Evolutionary conservation across 371 early-diverging fungal species (phyloP).

Genomic region (Mortierella sp.): DNA sequence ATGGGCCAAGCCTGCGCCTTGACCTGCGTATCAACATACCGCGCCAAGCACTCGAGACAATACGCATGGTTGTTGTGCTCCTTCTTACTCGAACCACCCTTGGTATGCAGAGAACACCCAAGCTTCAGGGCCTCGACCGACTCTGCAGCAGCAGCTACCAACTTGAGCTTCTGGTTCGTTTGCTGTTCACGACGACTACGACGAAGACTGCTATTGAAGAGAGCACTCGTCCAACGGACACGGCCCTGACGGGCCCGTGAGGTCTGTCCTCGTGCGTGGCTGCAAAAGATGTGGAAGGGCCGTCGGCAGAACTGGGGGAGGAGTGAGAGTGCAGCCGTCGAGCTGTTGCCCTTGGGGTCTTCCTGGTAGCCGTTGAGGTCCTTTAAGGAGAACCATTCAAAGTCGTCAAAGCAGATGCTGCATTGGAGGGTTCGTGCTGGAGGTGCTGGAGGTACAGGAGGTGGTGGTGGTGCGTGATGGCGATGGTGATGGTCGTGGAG

Average conservation of each 20-base stretch:
- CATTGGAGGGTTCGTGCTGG: not conserved
- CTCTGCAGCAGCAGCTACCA: not conserved
- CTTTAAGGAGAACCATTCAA: constrained; percentile 19
- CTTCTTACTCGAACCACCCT: no score
- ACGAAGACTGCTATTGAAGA: not conserved
- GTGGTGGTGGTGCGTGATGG: not conserved
- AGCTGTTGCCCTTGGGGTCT: not conserved
- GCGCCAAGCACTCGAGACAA: constrained; percentile 21
- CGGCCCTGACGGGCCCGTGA: not conserved
- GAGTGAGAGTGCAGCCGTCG: not conserved
- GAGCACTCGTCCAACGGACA: not conserved
- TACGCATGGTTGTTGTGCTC: constrained; percentile 15
- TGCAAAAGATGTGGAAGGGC: not conserved
- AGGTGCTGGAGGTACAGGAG: not conserved
- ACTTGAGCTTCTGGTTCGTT: not conserved
- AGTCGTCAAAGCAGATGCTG: constrained; percentile 25
- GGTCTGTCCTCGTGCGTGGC: not conserved
- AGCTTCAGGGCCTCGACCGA: constrained; percentile 8
- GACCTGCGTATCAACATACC: constrained; percentile 15
- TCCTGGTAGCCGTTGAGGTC: constrained; percentile 9
- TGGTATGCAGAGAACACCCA: constrained; percentile 13
- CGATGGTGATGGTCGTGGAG: not conserved
- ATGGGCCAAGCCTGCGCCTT: constrained; percentile 26
- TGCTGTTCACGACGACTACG: not conserved
- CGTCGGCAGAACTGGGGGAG: not conserved